Evolutionary conservation across 352 stramenopile genomes (phyloP).

Genomic region (Nothophytophthora sp.): DNA sequence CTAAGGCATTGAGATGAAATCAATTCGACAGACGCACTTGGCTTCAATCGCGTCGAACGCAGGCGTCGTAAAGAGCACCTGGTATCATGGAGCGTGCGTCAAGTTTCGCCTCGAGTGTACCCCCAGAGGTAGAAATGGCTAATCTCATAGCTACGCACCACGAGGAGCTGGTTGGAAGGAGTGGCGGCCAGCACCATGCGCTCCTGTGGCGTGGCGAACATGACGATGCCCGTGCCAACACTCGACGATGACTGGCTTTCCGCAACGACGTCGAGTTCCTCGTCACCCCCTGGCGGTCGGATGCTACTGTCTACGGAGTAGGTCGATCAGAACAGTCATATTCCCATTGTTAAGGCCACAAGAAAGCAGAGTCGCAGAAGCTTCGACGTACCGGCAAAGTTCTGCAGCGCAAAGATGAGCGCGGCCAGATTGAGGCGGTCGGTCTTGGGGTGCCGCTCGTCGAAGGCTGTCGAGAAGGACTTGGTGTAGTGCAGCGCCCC

Average conservation of each 20-base stretch:
- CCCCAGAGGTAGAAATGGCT: too few species aligned
- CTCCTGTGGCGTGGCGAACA: constrained; percentile 45
- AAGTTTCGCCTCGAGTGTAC: too few species aligned
- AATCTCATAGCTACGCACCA: constrained; percentile 21
- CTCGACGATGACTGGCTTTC: not conserved
- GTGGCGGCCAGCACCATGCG: constrained; percentile 47
- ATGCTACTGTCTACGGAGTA: constrained; percentile 26
- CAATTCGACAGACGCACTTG: constrained; percentile 29
- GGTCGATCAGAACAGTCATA: not conserved
- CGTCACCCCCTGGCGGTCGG: constrained; percentile 3
- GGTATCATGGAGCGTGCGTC: not conserved
- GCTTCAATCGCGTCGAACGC: constrained; percentile 21
- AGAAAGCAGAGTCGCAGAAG: not conserved
- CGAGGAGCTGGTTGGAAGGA: constrained; percentile 33
- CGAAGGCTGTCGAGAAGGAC: constrained; percentile 52
- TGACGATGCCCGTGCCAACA: constrained; percentile 24
- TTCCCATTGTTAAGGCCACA: not conserved
- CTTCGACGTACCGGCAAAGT: constrained; percentile 39
- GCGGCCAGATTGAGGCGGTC: constrained; percentile 67
- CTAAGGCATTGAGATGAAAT: not conserved
- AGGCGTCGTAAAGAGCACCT: constrained; percentile 44
- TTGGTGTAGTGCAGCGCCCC: constrained; percentile 52
- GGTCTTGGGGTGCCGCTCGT: constrained; percentile 40
- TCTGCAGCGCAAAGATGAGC: constrained; percentile 66
- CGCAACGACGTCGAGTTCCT: not conserved